Conservation (phyloP, 176 grass and related monocot species). For the Themeda triandra region DNA sequence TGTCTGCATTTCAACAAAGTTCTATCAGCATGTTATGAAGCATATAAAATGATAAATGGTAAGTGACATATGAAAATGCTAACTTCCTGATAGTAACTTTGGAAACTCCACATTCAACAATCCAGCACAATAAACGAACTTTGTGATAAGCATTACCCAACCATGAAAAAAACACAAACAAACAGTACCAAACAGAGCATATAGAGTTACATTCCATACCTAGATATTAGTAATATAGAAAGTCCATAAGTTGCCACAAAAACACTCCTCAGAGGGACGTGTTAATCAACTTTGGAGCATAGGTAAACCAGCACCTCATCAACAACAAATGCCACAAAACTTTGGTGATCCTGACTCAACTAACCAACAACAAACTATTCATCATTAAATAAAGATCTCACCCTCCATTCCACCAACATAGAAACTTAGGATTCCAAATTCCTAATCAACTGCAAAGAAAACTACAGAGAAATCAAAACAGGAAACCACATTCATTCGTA, state of each 20-base stretch:
- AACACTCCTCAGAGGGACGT: not conserved
- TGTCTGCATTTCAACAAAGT: constrained; percentile 59
- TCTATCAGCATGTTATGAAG: constrained; percentile 24
- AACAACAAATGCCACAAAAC: constrained; percentile 24
- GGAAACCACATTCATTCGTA: not conserved
- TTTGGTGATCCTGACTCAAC: constrained; percentile 1
- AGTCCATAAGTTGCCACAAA: not conserved
- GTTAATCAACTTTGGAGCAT: not conserved
- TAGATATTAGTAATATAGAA: not conserved
- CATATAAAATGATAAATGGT: not conserved
- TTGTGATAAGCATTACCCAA: constrained; percentile 14
- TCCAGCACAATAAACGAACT: not conserved
- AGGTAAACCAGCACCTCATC: constrained; percentile 5
- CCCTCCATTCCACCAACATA: constrained; percentile 20
- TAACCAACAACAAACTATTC: constrained; percentile 17
- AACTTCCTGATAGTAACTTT: not conserved
- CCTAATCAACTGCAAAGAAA: not conserved
- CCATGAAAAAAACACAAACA: not conserved
- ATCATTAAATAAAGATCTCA: constrained; percentile 2
- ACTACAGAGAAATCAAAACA: not conserved
- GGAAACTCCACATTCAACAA: not conserved
- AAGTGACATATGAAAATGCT: not conserved
- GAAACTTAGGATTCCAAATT: not conserved
- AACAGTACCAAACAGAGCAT: not conserved
- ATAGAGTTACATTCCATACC: not conserved